Evolutionary conservation across 1,284 basidiomycete genomes (phyloP).

Genomic region (Coniophora puteana): DNA sequence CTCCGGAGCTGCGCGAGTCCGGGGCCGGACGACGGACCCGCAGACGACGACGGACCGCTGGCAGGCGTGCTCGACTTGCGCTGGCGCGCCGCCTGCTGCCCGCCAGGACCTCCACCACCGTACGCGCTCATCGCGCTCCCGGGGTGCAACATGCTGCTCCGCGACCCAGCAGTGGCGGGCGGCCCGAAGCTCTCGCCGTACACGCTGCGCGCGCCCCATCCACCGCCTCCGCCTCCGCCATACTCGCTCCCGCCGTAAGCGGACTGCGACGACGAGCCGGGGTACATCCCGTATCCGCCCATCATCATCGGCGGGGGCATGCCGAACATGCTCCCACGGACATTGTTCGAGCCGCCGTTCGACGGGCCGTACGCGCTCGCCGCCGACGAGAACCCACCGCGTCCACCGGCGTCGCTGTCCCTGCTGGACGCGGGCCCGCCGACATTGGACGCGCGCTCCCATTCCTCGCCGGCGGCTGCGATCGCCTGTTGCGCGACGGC

Average conservation of each 20-base stretch:
- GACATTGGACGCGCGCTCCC: conserved; percentile 71
- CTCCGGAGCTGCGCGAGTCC: conserved; percentile 5
- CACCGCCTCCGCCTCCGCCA: conserved; percentile 34
- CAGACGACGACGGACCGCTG: too few relatives aligned
- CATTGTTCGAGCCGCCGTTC: conserved; percentile 20
- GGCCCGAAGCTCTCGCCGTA: conserved; percentile 65
- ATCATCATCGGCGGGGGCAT: conserved; percentile 34
- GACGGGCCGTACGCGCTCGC: conserved; percentile 35
- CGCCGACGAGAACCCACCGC: conserved; percentile 33
- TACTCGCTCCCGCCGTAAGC: conserved; percentile 49
- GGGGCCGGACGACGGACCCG: conserved; percentile 14
- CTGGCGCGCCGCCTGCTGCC: conserved; percentile 20
- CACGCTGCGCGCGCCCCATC: conserved; percentile 62
- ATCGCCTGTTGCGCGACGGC: conserved; percentile 84
- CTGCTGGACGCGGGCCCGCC: conserved; percentile 37
- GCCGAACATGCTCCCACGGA: conserved; percentile 21
- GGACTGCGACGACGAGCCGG: conserved; percentile 53
- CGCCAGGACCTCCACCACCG: too few relatives aligned
- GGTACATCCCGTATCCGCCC: conserved; percentile 45
- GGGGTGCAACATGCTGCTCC: conserved; percentile 4
- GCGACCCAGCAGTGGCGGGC: conserved; percentile 24
- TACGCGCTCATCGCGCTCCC: conserved; percentile 14
- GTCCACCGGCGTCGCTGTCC: conserved; percentile 27
- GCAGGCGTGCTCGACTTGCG: too few relatives aligned
- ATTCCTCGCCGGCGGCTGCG: conserved; percentile 77